Evolutionary conservation across 73 alveolate genomes (phyloP).

Genomic region (Paramecium primaurelia): DNA sequence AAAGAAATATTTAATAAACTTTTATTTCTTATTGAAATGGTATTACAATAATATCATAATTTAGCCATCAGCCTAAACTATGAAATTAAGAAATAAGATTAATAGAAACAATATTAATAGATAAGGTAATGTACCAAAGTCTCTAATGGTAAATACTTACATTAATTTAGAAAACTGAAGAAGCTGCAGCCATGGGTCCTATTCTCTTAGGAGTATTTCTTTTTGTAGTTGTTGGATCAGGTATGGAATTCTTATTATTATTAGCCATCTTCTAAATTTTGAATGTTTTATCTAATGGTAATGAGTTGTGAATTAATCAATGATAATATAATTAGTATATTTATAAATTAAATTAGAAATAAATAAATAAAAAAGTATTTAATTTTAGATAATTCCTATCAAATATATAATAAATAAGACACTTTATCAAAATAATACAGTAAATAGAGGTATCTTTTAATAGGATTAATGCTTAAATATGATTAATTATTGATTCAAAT

Average conservation of each 20-base stretch:
- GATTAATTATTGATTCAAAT: no score
- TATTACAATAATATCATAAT: background rate
- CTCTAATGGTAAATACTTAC: constrained; percentile 67
- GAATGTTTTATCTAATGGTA: constrained; percentile 44
- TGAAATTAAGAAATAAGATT: constrained; percentile 76
- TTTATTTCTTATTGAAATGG: background rate
- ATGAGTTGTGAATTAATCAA: background rate
- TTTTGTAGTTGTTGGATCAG: constrained; percentile 78
- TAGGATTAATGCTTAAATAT: no score
- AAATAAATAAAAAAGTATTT: background rate
- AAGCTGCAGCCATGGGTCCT: constrained; percentile 80
- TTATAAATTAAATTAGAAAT: background rate
- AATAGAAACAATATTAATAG: constrained; percentile 75
- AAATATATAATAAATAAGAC: no score
- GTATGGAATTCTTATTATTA: background rate
- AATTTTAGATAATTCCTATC: no score
- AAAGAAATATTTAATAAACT: background rate
- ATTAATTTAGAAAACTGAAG: constrained; percentile 70
- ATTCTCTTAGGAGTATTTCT: constrained; percentile 77
- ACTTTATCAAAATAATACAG: no score
- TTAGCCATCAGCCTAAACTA: constrained; percentile 44
- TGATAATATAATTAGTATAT: background rate
- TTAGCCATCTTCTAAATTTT: constrained; percentile 72
- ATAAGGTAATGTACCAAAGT: constrained; percentile 84
- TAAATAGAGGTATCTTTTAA: no score